Evolutionary conservation across 805 yeast species (phyloP).

Genomic region (Hanseniaspora pseudoguilliermondii): DNA sequence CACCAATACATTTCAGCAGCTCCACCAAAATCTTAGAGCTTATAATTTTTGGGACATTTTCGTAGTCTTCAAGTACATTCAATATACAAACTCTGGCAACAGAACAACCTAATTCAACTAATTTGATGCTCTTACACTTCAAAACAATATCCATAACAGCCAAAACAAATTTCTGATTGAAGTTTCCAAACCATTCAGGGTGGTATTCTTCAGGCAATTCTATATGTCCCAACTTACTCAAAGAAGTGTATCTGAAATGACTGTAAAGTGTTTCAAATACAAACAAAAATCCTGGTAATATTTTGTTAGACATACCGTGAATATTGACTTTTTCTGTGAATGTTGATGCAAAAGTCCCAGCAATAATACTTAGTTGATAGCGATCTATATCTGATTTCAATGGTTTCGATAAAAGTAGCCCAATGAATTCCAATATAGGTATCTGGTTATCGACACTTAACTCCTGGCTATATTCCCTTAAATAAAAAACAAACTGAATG

Average conservation of each 20-base stretch:
- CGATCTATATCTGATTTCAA: background rate
- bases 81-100: conserved; percentile 44
- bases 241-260: conserved; percentile 29
- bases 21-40: conserved; percentile 36
- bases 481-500: too few species aligned
- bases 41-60: conserved; percentile 31
- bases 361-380: background rate
- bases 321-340: conserved; percentile 29
- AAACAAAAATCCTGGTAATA: conserved; percentile 48
- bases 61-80: conserved; percentile 34
- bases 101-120: conserved; percentile 38
- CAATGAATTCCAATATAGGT: background rate
- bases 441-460: background rate
- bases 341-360: conserved; percentile 11
- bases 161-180: background rate
- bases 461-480: too few species aligned
- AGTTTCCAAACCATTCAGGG: conserved; percentile 21
- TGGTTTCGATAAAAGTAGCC: background rate
- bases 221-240: conserved; percentile 22
- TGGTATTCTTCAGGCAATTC: background rate
- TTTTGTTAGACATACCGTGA: conserved; percentile 33
- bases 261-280: conserved; percentile 45
- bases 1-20: conserved; percentile 35
- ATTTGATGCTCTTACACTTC: conserved; percentile 30
- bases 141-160: conserved; percentile 35